phyloP scores from a whole-genome alignment of 257 asterid genomes.

The Rauvolfia tetraphylla region DNA sequence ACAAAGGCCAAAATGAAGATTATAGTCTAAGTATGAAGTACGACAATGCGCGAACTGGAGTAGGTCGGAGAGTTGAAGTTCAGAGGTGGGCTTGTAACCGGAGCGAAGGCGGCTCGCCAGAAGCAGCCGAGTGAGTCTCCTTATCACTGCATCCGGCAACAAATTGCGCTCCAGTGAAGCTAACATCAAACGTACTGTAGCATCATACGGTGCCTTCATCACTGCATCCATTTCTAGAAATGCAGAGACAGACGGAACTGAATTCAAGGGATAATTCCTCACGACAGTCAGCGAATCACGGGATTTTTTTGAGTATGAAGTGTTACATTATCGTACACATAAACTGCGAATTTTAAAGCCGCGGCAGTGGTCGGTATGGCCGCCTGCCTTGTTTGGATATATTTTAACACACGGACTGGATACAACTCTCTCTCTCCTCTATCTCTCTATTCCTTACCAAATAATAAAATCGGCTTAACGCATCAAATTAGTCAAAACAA shows the following conservation, averaged over 20 bases:
- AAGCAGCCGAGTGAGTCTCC: conserved; percentile 74
- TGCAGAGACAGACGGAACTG: not conserved
- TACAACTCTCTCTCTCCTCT: no score
- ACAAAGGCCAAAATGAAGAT: not conserved
- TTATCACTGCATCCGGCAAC: conserved; percentile 75
- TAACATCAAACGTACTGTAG: conserved; percentile 67
- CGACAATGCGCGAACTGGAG: conserved; percentile 56
- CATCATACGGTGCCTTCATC: conserved; percentile 56
- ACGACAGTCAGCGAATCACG: not conserved
- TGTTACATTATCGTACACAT: no score
- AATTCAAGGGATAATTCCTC: not conserved
- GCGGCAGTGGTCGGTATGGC: no score
- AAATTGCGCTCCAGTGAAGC: conserved; percentile 72
- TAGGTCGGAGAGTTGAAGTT: conserved; percentile 56
- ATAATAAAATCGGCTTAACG: no score
- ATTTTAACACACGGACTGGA: no score
- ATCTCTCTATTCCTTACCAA: no score
- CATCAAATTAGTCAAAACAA: no score
- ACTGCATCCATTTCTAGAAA: conserved; percentile 31
- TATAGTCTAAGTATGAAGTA: not conserved
- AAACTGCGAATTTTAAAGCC: no score
- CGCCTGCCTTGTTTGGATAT: no score
- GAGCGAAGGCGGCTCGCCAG: conserved; percentile 77
- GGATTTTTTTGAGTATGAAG: not conserved
- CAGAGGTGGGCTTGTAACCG: conserved; percentile 57